Evolutionary conservation across 2,329 filamentous ascomycete genomes (phyloP), one percentile per base, ranked within the genome.

Genomic region (Alternaria viburni): DNA sequence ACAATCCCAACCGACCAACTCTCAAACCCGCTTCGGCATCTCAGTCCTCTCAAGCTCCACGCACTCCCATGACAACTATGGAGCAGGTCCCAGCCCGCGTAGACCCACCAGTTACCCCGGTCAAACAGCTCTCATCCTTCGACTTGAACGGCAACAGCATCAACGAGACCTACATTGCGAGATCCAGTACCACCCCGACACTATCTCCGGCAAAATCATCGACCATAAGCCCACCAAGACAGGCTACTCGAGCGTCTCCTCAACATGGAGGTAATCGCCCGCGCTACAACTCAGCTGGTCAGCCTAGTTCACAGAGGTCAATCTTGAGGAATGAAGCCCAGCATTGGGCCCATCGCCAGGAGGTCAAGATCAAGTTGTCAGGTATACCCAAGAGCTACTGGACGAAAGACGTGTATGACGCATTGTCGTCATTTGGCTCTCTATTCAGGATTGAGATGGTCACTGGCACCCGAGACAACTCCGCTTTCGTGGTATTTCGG

Each of bases 361-460:
- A 76, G 49, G 17, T 23, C 11, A 77, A 76, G 50, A 49, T 76
- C 28, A 73, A 47, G 12, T 3, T 77, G 0, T 19, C 55, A 0
- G 63, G 66, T 0, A 43, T 78, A 25, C 66, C 70, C 3, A 70
- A 65, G 32, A 26, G 17, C 2, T 70, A 17, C 44, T 70, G 68
- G 69, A 72, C 64, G 1, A 64, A 63, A 25, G 66, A 74, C 11
- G 57, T 76, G 4, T 74, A 78, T 26, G 12, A 69, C 3, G 64
- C 64, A 5, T 46, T 79, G 26, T 68, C 68, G 11, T 36, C 23
- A 0, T 74, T 74, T 46, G 78, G 78, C 2, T 70, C 61, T 10
- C 70, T 81, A 11, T 44, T 67, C 17, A 71, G 65, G 49, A 74
- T 81, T 44, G 74, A 79, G 0, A 72, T 80, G 28, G 47, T 68